phyloP scores from a whole-genome alignment of 1,284 basidiomycete species.

The Cutaneotrichosporon spelunceum region DNA sequence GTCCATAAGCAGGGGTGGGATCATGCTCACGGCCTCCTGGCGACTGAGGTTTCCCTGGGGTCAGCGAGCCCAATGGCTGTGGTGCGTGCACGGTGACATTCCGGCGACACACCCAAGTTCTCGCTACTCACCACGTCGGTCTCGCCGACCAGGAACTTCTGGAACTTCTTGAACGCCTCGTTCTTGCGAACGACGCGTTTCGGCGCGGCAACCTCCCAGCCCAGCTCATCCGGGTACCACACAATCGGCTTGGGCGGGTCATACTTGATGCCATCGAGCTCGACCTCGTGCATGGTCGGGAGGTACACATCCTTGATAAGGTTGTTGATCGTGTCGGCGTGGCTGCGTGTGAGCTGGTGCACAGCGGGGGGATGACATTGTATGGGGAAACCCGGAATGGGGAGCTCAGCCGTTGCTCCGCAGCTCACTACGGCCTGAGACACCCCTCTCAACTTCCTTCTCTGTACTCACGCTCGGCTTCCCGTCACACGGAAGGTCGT shows the following conservation, averaged over 20 bases:
- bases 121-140: slow-evolving; percentile 78
- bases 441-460: too few relatives aligned
- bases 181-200: slow-evolving; percentile 86
- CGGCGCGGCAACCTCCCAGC: slow-evolving; percentile 92
- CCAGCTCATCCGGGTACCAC: slow-evolving; percentile 92
- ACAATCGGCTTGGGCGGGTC: slow-evolving; percentile 78
- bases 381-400: too few relatives aligned
- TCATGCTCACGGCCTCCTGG: slow-evolving; percentile 98
- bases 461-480: slow-evolving; percentile 66
- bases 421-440: too few relatives aligned
- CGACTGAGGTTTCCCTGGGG: slow-evolving; percentile 86
- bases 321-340: slow-evolving; percentile 67
- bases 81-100: slow-evolving; percentile 1
- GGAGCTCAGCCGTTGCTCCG: too few relatives aligned
- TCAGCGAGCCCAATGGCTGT: slow-evolving; percentile 2
- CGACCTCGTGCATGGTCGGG: slow-evolving; percentile 68
- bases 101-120: background rate
- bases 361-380: background rate
- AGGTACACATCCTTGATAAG: slow-evolving; percentile 73
- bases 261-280: slow-evolving; percentile 64
- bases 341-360: slow-evolving; percentile 53
- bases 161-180: slow-evolving; percentile 93
- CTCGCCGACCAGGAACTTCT: slow-evolving; percentile 95
- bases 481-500: slow-evolving; percentile 93
- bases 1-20: slow-evolving; percentile 91